Conservation (phyloP, 2,329 filamentous ascomycete species). For the Epichloe glyceriae region DNA sequence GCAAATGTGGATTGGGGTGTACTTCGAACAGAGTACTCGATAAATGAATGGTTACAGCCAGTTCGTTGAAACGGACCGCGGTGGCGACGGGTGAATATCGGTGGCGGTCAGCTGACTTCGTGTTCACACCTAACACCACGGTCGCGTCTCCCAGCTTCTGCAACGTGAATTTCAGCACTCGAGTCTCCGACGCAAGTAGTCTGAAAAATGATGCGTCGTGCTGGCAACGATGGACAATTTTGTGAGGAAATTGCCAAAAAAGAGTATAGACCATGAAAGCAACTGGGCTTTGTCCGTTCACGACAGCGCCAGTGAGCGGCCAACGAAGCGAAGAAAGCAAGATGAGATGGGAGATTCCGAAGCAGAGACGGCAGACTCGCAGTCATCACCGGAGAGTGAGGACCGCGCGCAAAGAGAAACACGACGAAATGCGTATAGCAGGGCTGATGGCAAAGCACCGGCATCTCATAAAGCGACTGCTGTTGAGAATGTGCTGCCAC, state of each 20-base stretch:
- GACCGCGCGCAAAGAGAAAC: not conserved
- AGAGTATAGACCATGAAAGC: slow-evolving; percentile 7
- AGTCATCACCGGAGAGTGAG: slow-evolving; percentile 8
- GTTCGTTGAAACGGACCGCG: not conserved
- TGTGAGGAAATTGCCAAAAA: slow-evolving; percentile 17
- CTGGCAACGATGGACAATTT: slow-evolving; percentile 25
- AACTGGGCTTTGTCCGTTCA: not conserved
- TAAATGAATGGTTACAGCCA: too few relatives aligned
- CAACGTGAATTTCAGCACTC: not conserved
- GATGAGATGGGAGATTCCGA: slow-evolving; percentile 13
- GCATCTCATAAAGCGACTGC: slow-evolving; percentile 16
- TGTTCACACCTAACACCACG: slow-evolving; percentile 11
- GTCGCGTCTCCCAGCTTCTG: slow-evolving; percentile 4
- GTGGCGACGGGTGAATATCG: slow-evolving; percentile 5
- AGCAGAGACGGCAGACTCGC: slow-evolving; percentile 13
- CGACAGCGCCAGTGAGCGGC: slow-evolving; percentile 10
- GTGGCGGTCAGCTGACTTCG: slow-evolving; percentile 26
- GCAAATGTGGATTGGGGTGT: not conserved
- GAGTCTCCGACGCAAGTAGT: not conserved
- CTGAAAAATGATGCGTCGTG: slow-evolving; percentile 5
- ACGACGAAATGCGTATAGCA: not conserved
- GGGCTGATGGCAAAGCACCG: slow-evolving; percentile 6
- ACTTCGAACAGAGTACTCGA: not conserved
- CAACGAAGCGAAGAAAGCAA: slow-evolving; percentile 20
- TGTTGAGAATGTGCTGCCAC: slow-evolving; percentile 48